phyloP scores from a whole-genome alignment of 306 rosid species.

The Cicer arietinum region DNA sequence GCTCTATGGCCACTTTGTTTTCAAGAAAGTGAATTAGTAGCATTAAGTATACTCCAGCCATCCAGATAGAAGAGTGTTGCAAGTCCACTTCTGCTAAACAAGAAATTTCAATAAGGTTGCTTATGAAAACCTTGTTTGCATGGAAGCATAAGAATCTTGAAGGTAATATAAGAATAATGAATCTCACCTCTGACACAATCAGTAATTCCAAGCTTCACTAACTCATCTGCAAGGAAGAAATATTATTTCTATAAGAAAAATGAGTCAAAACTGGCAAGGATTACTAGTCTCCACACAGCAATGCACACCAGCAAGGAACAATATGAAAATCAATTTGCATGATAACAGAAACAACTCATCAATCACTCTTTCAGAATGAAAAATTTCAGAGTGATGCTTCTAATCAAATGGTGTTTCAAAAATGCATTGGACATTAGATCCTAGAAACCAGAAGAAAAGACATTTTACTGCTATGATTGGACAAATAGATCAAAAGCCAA shows the following conservation, averaged over 20 bases:
- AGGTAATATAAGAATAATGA: slow-evolving; percentile 42
- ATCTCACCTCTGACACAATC: slow-evolving; percentile 86
- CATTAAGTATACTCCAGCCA: slow-evolving; percentile 97
- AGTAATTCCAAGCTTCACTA: slow-evolving; percentile 88
- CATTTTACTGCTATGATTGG: slow-evolving; percentile 17
- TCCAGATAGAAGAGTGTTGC: slow-evolving; percentile 96
- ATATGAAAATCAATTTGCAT: slow-evolving; percentile 34
- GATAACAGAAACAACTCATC: slow-evolving; percentile 33
- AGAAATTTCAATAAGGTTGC: slow-evolving; percentile 47
- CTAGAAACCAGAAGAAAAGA: slow-evolving; percentile 33
- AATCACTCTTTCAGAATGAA: slow-evolving; percentile 25
- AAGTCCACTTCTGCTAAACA: slow-evolving; percentile 82
- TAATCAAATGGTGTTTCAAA: slow-evolving; percentile 27
- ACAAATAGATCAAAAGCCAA: slow-evolving; percentile 32
- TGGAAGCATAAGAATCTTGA: slow-evolving; percentile 33
- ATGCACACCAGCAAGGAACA: slow-evolving; percentile 13
- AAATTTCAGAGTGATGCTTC: slow-evolving; percentile 6
- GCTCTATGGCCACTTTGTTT: slow-evolving; percentile 93
- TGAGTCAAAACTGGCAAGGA: slow-evolving; percentile 12
- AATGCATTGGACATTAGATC: slow-evolving; percentile 33
- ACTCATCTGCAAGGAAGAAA: slow-evolving; percentile 71
- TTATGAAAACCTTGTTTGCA: slow-evolving; percentile 29
- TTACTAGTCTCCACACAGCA: slow-evolving; percentile 32
- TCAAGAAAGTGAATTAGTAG: slow-evolving; percentile 93
- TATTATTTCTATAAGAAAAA: slow-evolving; percentile 33